Conservation (phyloP, 495 filamentous ascomycete genomes). For the Acidiella bohemica region DNA sequence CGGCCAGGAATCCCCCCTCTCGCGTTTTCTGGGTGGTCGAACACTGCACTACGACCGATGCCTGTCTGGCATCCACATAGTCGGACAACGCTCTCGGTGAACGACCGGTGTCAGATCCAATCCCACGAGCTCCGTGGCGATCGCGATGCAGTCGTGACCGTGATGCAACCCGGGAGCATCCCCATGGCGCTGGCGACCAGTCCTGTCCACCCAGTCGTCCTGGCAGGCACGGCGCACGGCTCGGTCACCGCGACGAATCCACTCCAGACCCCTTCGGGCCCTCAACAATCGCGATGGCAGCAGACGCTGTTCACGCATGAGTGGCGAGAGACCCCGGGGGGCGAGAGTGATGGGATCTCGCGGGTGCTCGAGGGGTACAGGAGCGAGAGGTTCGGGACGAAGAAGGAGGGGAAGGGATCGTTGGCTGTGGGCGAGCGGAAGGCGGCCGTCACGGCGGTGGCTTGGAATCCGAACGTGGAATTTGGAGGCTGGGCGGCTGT, state of each 20-base stretch:
- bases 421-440: slow-evolving; percentile 37
- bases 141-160: too few relatives aligned
- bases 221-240: slow-evolving; percentile 46
- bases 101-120: slow-evolving; percentile 49
- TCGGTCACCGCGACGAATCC: slow-evolving; percentile 44
- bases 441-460: slow-evolving; percentile 40
- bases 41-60: too few relatives aligned
- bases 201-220: slow-evolving; percentile 39
- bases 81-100: too few relatives aligned
- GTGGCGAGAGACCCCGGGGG: slow-evolving; percentile 31
- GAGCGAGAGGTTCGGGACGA: slow-evolving; percentile 31
- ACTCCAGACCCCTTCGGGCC: slow-evolving; percentile 38
- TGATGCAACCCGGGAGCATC: slow-evolving; percentile 25
- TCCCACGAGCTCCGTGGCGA: too few relatives aligned
- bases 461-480: slow-evolving; percentile 53
- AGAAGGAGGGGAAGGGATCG: slow-evolving; percentile 16
- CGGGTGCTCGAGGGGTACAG: slow-evolving; percentile 49
- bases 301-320: slow-evolving; percentile 52
- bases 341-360: slow-evolving; percentile 25
- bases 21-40: too few relatives aligned
- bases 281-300: slow-evolving; percentile 42
- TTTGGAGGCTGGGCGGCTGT: slow-evolving; percentile 54
- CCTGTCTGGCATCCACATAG: too few relatives aligned
- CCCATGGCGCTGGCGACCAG: slow-evolving; percentile 31
- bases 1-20: too few relatives aligned